phyloP scores from a whole-genome alignment of 2,329 filamentous ascomycete genomes.

The Diplodia seriata region DNA sequence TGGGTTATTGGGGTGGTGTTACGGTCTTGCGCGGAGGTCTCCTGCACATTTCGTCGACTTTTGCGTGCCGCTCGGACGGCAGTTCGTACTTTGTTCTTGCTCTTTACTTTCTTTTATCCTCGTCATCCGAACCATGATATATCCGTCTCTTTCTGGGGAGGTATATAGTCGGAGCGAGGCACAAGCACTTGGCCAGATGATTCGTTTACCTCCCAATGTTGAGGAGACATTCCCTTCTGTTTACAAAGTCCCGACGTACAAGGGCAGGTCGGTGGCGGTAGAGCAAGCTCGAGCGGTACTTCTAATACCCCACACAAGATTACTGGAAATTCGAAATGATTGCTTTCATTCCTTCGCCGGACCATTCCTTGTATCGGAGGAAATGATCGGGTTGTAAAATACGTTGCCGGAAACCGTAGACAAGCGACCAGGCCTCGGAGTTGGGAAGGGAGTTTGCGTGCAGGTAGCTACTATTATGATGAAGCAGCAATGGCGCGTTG shows the following conservation, averaged over 20 bases:
- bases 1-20: background rate
- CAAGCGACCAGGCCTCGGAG: background rate
- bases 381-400: background rate
- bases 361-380: background rate
- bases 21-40: background rate
- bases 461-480: background rate
- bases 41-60: background rate
- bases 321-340: background rate
- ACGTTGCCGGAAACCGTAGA: background rate
- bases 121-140: background rate
- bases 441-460: background rate
- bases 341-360: background rate
- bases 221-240: background rate
- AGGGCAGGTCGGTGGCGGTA: background rate
- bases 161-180: background rate
- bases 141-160: background rate
- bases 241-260: background rate
- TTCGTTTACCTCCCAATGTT: background rate
- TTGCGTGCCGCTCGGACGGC: background rate
- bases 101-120: background rate
- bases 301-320: constrained; percentile 1
- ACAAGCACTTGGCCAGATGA: background rate
- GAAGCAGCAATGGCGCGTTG: background rate
- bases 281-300: background rate
- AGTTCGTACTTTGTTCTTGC: background rate